phyloP scores from a whole-genome alignment of 768 basidiomycete genomes.

The Boletus fagicola region DNA sequence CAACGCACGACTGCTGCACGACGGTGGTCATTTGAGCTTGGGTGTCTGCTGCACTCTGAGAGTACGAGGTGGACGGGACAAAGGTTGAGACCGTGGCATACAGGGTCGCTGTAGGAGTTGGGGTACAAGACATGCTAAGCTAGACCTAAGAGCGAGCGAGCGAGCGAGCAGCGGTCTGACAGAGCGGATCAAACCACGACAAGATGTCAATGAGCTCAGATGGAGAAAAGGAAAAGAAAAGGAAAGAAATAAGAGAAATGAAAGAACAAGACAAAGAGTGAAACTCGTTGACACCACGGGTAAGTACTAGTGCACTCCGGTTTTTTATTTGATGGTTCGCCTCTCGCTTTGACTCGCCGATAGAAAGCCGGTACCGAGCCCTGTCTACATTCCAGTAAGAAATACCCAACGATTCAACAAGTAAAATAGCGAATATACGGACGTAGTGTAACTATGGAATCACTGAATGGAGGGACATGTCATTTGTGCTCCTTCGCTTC shows the following conservation, averaged over 20 bases:
- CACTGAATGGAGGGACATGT: constrained; percentile 44
- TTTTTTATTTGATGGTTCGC: too few relatives aligned
- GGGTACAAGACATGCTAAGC: constrained; percentile 37
- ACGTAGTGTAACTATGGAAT: constrained; percentile 58
- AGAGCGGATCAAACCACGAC: background rate
- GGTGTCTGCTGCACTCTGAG: constrained; percentile 33
- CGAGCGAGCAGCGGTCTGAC: background rate
- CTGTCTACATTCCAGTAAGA: background rate
- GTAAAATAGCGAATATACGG: background rate
- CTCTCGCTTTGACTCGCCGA: too few relatives aligned
- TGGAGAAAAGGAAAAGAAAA: background rate
- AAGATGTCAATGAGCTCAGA: background rate
- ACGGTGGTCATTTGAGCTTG: constrained; percentile 36
- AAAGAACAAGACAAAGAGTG: background rate
- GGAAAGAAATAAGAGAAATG: constrained; percentile 8
- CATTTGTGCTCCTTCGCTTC: constrained; percentile 28
- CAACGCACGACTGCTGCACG: constrained; percentile 32
- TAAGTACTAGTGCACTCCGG: background rate
- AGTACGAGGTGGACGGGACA: constrained; percentile 36
- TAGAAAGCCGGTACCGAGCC: too few relatives aligned
- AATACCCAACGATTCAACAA: background rate
- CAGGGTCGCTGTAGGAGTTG: constrained; percentile 43
- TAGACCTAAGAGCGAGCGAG: background rate
- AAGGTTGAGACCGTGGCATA: constrained; percentile 39
- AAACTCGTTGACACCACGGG: background rate